A percentile compares a stretch with the other conserved stretches of the same genome.
phyloP scores from a whole-genome alignment of 140 eudicot species.

The Senecio squalidus region DNA sequence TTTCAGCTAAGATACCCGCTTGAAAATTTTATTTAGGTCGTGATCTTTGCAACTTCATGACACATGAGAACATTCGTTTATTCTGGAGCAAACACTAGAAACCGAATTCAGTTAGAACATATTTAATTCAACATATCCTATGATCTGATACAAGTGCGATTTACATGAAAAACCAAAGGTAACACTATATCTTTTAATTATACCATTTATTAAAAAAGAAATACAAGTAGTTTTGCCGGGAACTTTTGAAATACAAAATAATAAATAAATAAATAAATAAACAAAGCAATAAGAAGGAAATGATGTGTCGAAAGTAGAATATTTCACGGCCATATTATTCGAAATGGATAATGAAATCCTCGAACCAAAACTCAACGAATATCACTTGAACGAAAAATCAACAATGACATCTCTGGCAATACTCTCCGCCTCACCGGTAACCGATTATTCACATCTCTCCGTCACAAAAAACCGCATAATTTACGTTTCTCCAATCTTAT shows the following conservation, averaged over 20 bases:
- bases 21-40: neutral
- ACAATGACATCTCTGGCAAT: constrained; percentile 28
- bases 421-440: constrained; percentile 22
- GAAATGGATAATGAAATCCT: constrained; percentile 17
- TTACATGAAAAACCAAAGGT: too few species aligned
- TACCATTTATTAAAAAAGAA: too few species aligned
- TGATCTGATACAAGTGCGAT: too few species aligned
- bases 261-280: neutral
- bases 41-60: neutral
- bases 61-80: too few species aligned
- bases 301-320: constrained; percentile 13
- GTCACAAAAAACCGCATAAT: constrained; percentile 8
- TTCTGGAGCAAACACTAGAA: too few species aligned
- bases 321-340: constrained; percentile 25
- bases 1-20: constrained; percentile 20
- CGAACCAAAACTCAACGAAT: neutral
- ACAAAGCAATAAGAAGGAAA: constrained; percentile 13
- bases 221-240: neutral
- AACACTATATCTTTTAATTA: neutral
- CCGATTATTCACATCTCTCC: constrained; percentile 13
- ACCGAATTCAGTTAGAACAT: too few species aligned
- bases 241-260: neutral
- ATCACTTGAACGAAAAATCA: neutral
- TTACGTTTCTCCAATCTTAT: constrained; percentile 13
- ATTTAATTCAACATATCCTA: too few species aligned